phyloP scores from a whole-genome alignment of 371 early-diverging fungal species.

The Mucor indicus region DNA sequence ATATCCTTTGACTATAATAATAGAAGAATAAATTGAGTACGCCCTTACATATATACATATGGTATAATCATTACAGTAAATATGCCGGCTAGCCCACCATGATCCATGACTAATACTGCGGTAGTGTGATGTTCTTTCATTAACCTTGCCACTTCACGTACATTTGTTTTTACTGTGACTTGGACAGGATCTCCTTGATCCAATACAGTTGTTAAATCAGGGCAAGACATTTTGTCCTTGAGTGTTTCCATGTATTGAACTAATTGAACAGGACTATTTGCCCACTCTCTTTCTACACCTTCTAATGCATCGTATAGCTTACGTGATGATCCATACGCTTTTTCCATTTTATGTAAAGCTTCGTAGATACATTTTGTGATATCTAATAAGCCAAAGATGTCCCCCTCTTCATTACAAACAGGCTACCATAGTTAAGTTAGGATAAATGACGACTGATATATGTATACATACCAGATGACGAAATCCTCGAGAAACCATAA shows the following conservation, averaged over 20 bases:
- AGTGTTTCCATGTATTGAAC: slow-evolving; percentile 76
- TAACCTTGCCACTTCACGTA: slow-evolving; percentile 86
- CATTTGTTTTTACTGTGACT: slow-evolving; percentile 76
- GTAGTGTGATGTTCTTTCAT: slow-evolving; percentile 90
- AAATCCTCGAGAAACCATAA: slow-evolving; percentile 95
- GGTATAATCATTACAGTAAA: slow-evolving; percentile 94
- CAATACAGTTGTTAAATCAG: slow-evolving; percentile 82
- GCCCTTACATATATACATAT: too few species aligned
- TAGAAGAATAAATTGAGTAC: too few species aligned
- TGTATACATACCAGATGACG: slow-evolving; percentile 77
- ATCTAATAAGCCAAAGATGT: slow-evolving; percentile 93
- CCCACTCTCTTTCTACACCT: slow-evolving; percentile 85
- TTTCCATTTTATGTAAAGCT: slow-evolving; percentile 88
- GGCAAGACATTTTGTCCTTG: slow-evolving; percentile 85
- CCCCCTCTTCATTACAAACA: slow-evolving; percentile 82
- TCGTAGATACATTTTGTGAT: slow-evolving; percentile 95
- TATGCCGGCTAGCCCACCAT: slow-evolving; percentile 85
- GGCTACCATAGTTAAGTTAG: slow-evolving; percentile 43
- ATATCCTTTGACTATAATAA: slow-evolving; percentile 80
- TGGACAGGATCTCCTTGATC: slow-evolving; percentile 71
- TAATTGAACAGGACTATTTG: slow-evolving; percentile 52
- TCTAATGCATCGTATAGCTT: slow-evolving; percentile 90
- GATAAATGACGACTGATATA: not conserved
- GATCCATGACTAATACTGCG: slow-evolving; percentile 88
- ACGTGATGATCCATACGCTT: slow-evolving; percentile 83